Base-by-base conservation (phyloP, 768 basidiomycete species). In the Russula sp. region DNA sequence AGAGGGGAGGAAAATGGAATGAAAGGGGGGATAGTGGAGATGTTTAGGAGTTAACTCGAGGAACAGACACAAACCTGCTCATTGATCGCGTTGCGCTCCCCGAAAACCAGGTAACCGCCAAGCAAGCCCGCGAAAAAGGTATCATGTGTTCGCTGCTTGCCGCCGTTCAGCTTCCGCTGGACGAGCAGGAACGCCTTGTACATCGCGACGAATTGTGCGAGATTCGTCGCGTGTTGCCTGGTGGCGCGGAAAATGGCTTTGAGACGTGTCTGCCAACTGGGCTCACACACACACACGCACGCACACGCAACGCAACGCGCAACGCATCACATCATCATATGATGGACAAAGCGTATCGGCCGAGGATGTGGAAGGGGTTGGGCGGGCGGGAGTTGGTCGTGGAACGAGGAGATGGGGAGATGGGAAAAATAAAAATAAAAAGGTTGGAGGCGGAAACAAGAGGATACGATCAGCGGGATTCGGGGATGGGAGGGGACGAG, bases 91-190 rank as follows among this genome's bases (percentile, higher is more conserved):
- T 84, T 89, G 61, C 91, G 81, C 51, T 93, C 84, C 32, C 93
- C 90, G 65, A 95, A 95, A 6, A 91, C 87, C 34, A 93, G 70
- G 71, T 92, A 98, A 6, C 97, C 97, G 6, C 96, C 94, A 51
- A 98, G 76, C 49, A 96, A 78, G 22, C 97, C 97, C 37, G 97
- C 94, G 44, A 97, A 79, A 72, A 99, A 96, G 32, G 92, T 89
- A 74, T 99, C 97, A 10, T 81, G 75, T 64, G 78, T 80, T 49
- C 92, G 81, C 71, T 88, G 83, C 76, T 95, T 96, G 14, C 93
- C 94, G 16, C 84, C 81, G 72, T 92, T 93, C 44, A 79, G 70
- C 73, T 83, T 90, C 75, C 82, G 85, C 78, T 98, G 97, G 14
- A 96, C 65, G 39, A 98, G 76, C 57, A 98, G 74, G 47, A 92